Percentiles rank a stretch among this genome's conserved stretches.
Evolutionary conservation across 208 protist genomes (phyloP).

Genomic region (Trypanosoma avium): DNA sequence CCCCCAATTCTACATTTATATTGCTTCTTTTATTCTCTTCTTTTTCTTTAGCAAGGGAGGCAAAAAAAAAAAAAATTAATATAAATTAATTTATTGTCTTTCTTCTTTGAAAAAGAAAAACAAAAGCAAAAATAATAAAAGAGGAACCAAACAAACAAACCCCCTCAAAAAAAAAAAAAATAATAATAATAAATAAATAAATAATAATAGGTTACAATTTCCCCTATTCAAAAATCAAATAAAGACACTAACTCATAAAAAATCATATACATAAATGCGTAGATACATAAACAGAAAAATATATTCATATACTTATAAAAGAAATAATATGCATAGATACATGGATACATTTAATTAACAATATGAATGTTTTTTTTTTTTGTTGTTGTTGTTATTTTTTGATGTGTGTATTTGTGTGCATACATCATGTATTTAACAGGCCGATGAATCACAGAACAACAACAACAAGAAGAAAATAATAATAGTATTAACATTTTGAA

Average conservation of each 20-base stretch:
- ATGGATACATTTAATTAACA: slow-evolving; percentile 16
- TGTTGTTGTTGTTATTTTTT: slow-evolving; percentile 9
- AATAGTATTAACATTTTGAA: no score
- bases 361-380: slow-evolving; percentile 13
- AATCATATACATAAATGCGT: background rate
- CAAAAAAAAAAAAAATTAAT: background rate
- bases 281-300: background rate
- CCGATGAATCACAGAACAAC: background rate
- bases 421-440: background rate
- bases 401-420: background rate
- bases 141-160: background rate
- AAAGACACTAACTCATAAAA: background rate
- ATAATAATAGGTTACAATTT: no score
- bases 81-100: background rate
- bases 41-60: no score
- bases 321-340: slow-evolving; percentile 20
- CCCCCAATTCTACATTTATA: no score
- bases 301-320: slow-evolving; percentile 26
- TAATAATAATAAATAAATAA: no score
- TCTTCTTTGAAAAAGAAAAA: background rate
- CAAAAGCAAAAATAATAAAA: slow-evolving; percentile 5
- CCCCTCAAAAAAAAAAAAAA: background rate
- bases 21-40: no score
- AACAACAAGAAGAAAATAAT: background rate
- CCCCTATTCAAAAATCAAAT: background rate